Evolutionary conservation across 2,329 filamentous ascomycete genomes (phyloP), one percentile per base, ranked within the genome.

Genomic region (Botryotinia calthae): DNA sequence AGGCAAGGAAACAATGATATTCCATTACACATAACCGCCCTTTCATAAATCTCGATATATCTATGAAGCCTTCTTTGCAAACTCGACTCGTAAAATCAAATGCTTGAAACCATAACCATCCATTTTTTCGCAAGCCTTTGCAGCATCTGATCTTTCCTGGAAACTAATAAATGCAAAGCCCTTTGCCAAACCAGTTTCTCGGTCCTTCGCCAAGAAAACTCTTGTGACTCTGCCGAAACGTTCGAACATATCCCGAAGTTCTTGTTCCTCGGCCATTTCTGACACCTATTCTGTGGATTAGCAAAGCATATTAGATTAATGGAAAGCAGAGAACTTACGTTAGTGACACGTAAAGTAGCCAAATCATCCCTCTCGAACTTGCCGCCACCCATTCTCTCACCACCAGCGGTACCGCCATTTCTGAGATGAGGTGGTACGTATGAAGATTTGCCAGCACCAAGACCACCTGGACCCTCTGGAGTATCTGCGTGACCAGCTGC

Each of bases 121-220:
- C 93, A 99, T 95, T 89, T 97, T 98, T 85, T 92, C 91, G 85
- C 93, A 97, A 58, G 96, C 96, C 86, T 92, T 93, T 79, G 93
- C 93, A 78, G 96, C 96, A 83, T 99, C 96, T 78, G 87, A 84
- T 78, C 96, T 88, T 83, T 99, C 96, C 74, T 92, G 93, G 82
- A 96, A 99, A 84, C 93, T 97, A 87, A 99, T 97, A 83, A 99
- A 99, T 40, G 97, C 97, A 83, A 99, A 99, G 76, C 96, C 96
- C 90, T 99, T 99, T 79, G 96, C 96, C 82, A 95, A 86, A 75
- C 94, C 93, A 58, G 96, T 99, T 80, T 99, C 96, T 82, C 96
- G 88, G 86, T 99, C 96, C 88, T 98, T 98, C 80, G 96, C 96
- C 80, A 99, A 85, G 88, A 99, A 99, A 68, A 99, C 96, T 83